Base-by-base conservation (phyloP, 257 asterid genomes). In the Gynochthodes officinalis region DNA sequence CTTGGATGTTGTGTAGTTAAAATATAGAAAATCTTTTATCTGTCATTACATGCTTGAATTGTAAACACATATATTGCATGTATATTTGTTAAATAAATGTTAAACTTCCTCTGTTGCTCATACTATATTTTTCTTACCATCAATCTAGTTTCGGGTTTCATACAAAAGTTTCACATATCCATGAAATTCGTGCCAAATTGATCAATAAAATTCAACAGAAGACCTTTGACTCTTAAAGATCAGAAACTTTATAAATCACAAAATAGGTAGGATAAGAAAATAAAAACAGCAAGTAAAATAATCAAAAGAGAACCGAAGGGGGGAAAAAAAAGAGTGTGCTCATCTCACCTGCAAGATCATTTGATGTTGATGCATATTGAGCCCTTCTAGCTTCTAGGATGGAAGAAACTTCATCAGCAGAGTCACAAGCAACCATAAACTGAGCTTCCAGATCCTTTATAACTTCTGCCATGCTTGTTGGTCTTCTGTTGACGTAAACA, bases 391-490 rank as follows among this genome's bases (percentile, higher is more conserved):
- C 84, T 76, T 91, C 97, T 79, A 91, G 84, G 69, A 89, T 80
- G 71, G 93, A 74, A 10, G 99, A 88, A 70, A 94, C 88, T 75
- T 88, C 88, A 40, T 77, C 70, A 54, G 97, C 99, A 23, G 92
- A 90, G 57, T 81, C 83, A 79, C 96, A 87, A 80, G 93, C 95
- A 74, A 84, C 75, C 64, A 23, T 71, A 77, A 94, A 94, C 76
- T 91, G 97, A 67, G 84, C 88, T 82, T 94, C 97, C 43, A 91
- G 97, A 71, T 87, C 97, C 84, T 88, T 89, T 65, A 94, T 85
- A 78, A 94, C 95, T 79, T 94, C 97, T 19, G 88, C 84, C 97
- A 89, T 94, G 81, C 92, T 94, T 23, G 96, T 88, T 33, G 95
- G 93, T 83, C 95, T 87, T 76, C 86, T 85, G 69, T 94, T 88